Evolutionary conservation across 495 filamentous ascomycete species (phyloP).

Genomic region (Bacidia rubella): DNA sequence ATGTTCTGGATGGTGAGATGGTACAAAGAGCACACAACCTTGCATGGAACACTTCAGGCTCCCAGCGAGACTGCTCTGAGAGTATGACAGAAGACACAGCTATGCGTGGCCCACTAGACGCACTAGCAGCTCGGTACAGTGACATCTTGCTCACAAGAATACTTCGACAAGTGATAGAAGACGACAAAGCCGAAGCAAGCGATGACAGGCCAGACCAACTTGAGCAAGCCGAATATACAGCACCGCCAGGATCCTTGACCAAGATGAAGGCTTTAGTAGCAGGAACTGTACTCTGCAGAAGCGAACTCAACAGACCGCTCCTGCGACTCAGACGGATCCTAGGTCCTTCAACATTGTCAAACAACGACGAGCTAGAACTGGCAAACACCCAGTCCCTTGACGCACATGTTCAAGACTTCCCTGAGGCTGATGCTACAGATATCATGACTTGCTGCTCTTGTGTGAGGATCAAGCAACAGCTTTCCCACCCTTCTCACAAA

Average conservation of each 20-base stretch:
- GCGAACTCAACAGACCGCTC: too few relatives aligned
- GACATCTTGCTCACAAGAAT: conserved; percentile 58
- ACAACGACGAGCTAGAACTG: conserved; percentile 1
- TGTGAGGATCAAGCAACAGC: background rate
- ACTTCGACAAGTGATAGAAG: conserved; percentile 47
- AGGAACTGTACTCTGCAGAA: too few relatives aligned
- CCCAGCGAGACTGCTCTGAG: conserved; percentile 46
- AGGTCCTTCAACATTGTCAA: conserved; percentile 1
- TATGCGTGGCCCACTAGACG: conserved; percentile 79
- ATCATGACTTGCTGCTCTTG: background rate
- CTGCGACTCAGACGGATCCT: background rate
- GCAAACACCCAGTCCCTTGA: conserved; percentile 4
- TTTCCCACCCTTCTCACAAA: background rate
- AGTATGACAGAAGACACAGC: conserved; percentile 74
- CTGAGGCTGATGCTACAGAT: conserved; percentile 1
- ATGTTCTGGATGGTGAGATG: conserved; percentile 62
- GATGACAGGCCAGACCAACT: conserved; percentile 42
- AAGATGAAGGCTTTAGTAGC: conserved; percentile 1
- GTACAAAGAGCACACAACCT: conserved; percentile 83
- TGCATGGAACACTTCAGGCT: conserved; percentile 71
- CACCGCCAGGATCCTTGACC: conserved; percentile 62
- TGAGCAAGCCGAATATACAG: conserved; percentile 53
- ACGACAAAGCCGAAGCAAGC: conserved; percentile 24
- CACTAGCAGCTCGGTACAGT: conserved; percentile 83
- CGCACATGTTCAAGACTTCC: conserved; percentile 1